phyloP scores from a whole-genome alignment of 257 asterid genomes.

The Petunia axillaris region DNA sequence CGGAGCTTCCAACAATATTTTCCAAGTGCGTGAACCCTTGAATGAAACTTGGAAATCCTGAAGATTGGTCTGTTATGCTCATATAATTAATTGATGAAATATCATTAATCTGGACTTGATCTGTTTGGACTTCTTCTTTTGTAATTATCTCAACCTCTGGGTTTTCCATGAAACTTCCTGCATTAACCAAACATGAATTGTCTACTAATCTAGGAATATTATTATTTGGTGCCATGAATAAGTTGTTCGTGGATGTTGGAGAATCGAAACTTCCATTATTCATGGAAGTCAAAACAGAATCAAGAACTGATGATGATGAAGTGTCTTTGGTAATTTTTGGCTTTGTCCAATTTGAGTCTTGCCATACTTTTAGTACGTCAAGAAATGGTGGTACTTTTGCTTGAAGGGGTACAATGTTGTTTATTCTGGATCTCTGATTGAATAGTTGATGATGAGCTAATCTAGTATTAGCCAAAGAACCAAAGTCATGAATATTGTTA shows the following conservation, averaged over 20 bases:
- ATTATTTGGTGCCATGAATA: neutral
- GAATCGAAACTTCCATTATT: neutral
- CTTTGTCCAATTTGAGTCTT: neutral
- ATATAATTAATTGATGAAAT: neutral
- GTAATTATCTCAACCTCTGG: too few relatives aligned
- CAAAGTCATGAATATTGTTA: neutral
- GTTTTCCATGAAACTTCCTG: neutral
- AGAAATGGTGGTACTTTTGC: slow-evolving; percentile 12
- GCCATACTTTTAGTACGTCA: slow-evolving; percentile 20
- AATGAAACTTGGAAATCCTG: neutral
- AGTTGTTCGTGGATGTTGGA: slow-evolving; percentile 1
- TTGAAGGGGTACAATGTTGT: neutral
- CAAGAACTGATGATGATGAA: too few relatives aligned
- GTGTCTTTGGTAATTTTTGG: slow-evolving; percentile 12
- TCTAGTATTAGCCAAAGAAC: neutral
- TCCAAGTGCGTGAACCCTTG: neutral
- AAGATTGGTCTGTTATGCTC: too few relatives aligned
- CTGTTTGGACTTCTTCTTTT: too few relatives aligned
- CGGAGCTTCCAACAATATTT: neutral
- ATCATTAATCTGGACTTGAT: neutral
- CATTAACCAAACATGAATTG: neutral
- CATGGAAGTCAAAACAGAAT: neutral
- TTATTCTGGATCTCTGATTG: too few relatives aligned
- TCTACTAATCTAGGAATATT: neutral
- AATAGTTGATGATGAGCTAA: too few relatives aligned